Conservation (phyloP, 768 basidiomycete genomes). For the Lactarius indigo region DNA sequence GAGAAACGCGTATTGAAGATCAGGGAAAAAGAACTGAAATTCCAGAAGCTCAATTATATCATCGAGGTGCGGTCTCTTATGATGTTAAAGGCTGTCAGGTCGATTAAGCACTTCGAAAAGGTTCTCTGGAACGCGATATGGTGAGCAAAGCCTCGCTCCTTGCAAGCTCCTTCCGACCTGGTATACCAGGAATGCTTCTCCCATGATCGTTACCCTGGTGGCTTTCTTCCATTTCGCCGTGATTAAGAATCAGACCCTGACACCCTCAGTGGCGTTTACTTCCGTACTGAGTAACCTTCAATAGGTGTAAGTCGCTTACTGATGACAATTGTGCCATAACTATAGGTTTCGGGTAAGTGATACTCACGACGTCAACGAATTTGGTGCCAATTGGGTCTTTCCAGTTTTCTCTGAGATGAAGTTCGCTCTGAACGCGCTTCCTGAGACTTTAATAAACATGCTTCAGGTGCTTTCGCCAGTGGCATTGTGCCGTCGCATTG, state of each 20-base stretch:
- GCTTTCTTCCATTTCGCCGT: conserved; percentile 66
- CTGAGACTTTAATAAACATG: conserved; percentile 88
- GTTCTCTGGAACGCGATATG: conserved; percentile 52
- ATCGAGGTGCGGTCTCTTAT: conserved; percentile 55
- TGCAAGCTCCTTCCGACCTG: not conserved
- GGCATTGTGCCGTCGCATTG: not conserved
- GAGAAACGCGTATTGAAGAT: conserved; percentile 70
- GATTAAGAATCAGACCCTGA: conserved; percentile 60
- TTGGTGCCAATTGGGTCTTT: conserved; percentile 4
- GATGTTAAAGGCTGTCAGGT: not conserved
- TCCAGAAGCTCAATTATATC: conserved; percentile 80
- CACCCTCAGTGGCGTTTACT: conserved; percentile 83
- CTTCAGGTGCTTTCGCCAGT: conserved; percentile 53
- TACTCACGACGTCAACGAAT: not conserved
- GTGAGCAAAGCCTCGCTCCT: conserved; percentile 32
- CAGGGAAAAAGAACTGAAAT: conserved; percentile 77
- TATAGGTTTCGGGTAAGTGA: conserved; percentile 41
- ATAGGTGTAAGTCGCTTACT: not conserved
- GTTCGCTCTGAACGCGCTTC: conserved; percentile 82
- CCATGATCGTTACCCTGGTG: conserved; percentile 48
- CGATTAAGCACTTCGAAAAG: conserved; percentile 26
- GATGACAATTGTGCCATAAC: not conserved
- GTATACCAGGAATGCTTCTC: conserved; percentile 39
- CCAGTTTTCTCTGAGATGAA: conserved; percentile 84
- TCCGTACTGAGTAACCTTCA: conserved; percentile 32